Evolutionary conservation across 352 stramenopile genomes (phyloP).

Genomic region (Pythium dissotocum): DNA sequence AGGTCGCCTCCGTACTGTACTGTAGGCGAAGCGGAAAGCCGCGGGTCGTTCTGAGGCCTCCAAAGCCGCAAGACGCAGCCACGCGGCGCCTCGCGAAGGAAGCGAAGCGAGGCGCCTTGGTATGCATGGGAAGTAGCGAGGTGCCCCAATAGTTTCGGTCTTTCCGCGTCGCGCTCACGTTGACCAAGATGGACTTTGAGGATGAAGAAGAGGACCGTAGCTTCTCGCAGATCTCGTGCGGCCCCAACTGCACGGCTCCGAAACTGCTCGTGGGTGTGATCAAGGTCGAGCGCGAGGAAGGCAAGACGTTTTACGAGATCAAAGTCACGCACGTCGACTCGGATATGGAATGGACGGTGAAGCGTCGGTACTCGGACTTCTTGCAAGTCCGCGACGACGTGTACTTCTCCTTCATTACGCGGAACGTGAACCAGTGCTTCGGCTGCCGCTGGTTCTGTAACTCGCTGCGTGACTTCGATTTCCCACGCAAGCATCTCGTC

Average conservation of each 20-base stretch:
- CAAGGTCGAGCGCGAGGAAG: conserved; percentile 16
- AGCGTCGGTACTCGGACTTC: conserved; percentile 78
- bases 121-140: conserved; percentile 4
- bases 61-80: not conserved
- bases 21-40: not conserved
- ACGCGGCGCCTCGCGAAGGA: not conserved
- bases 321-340: conserved; percentile 41
- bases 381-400: conserved; percentile 51
- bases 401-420: conserved; percentile 44
- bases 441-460: conserved; percentile 73
- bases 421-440: conserved; percentile 61
- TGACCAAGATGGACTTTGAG: conserved; percentile 25
- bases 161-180: conserved; percentile 18
- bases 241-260: conserved; percentile 41
- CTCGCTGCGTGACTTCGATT: conserved; percentile 57
- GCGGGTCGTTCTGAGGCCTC: conserved; percentile 1
- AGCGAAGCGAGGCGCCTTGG: not conserved
- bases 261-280: conserved; percentile 56
- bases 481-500: conserved; percentile 64
- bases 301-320: conserved; percentile 51
- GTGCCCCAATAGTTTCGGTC: conserved; percentile 10
- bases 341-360: conserved; percentile 55
- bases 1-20: not conserved
- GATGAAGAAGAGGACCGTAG: conserved; percentile 37
- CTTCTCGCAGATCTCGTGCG: conserved; percentile 61